A percentile compares a stretch with the other conserved stretches of the same genome.
Conservation (phyloP, 2,329 filamentous ascomycete species). For the Arachnopeziza araneosa region DNA sequence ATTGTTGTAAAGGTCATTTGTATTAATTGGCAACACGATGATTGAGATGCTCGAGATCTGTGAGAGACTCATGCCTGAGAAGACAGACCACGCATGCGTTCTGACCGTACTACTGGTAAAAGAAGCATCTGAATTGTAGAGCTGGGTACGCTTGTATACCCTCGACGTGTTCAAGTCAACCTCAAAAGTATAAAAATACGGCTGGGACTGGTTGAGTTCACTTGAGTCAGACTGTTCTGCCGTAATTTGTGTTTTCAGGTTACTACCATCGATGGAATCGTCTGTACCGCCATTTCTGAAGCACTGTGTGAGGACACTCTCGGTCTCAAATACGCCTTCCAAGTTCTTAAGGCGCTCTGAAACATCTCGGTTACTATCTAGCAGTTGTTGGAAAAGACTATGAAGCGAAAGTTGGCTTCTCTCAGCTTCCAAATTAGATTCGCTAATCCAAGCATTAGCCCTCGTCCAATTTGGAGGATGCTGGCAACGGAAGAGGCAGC, state of each 20-base stretch:
- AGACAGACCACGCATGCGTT: slow-evolving; percentile 10
- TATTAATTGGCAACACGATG: slow-evolving; percentile 5
- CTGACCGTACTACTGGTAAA: not conserved
- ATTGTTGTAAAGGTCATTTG: slow-evolving; percentile 6
- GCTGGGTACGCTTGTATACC: slow-evolving; percentile 5
- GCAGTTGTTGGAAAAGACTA: not conserved
- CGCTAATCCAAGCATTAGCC: not conserved
- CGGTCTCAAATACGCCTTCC: not conserved
- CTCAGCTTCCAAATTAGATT: not conserved
- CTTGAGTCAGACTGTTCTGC: not conserved
- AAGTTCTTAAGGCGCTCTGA: not conserved
- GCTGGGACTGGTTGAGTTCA: too few relatives aligned
- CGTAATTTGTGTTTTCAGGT: not conserved
- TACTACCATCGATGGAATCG: slow-evolving; percentile 27
- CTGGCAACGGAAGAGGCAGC: not conserved
- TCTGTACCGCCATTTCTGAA: not conserved
- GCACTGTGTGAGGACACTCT: not conserved
- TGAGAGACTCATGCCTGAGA: slow-evolving; percentile 11
- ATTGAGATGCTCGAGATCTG: slow-evolving; percentile 11
- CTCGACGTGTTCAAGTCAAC: slow-evolving; percentile 7
- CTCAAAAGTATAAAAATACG: not conserved
- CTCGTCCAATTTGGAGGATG: not conserved
- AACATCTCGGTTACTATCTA: slow-evolving; percentile 2
- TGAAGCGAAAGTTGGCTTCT: slow-evolving; percentile 2
- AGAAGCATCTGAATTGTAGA: slow-evolving; percentile 1